Evolutionary conservation across 2,329 filamentous ascomycete genomes (phyloP).

Genomic region (Apiospora rasikravindrae): DNA sequence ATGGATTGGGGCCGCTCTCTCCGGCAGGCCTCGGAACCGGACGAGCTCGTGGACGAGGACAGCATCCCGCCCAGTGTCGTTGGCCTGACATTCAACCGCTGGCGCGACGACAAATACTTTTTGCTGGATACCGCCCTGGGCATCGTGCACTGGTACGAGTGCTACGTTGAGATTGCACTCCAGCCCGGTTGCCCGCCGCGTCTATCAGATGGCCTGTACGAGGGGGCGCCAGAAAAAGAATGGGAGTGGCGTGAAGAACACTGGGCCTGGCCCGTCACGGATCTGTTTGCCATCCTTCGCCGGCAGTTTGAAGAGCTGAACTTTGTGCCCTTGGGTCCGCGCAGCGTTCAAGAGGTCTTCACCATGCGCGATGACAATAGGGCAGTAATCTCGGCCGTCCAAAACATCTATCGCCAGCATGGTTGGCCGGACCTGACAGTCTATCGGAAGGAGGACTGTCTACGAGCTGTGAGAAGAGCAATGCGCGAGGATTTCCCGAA

Average conservation of each 20-base stretch:
- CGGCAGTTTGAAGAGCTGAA: background rate
- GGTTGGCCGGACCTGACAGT: background rate
- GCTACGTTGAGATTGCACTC: background rate
- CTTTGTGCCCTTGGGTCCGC: background rate
- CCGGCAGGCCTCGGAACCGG: background rate
- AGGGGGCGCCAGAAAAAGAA: background rate
- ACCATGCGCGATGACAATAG: background rate
- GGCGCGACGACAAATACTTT: background rate
- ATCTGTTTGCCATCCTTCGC: background rate
- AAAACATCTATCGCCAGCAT: background rate
- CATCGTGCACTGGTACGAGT: slow-evolving; percentile 18
- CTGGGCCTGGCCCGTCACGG: background rate
- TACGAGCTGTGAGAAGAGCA: background rate
- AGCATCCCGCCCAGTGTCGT: slow-evolving; percentile 18
- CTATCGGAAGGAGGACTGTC: background rate
- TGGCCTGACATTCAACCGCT: background rate
- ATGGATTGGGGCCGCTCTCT: background rate
- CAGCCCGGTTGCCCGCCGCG: background rate
- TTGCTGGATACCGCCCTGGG: slow-evolving; percentile 16
- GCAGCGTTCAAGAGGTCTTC: background rate
- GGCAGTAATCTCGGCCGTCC: background rate
- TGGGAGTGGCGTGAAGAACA: background rate
- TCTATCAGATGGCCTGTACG: background rate
- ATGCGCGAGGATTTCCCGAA: background rate
- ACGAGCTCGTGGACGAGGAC: background rate